Evolutionary conservation across 495 filamentous ascomycete genomes (phyloP).

Genomic region (Hypoxylon cercidicola): DNA sequence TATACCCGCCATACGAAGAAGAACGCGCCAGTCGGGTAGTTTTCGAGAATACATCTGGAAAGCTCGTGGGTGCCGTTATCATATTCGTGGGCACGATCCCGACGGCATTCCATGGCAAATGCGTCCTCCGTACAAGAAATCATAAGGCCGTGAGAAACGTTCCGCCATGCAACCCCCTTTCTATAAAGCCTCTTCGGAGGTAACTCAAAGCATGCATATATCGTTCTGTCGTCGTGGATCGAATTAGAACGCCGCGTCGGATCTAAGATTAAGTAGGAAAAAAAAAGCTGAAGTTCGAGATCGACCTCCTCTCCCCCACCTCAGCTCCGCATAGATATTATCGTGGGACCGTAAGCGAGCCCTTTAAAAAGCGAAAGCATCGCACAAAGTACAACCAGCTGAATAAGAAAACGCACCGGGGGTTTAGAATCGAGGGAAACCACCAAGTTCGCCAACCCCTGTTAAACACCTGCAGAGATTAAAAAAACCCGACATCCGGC

Average conservation of each 20-base stretch:
- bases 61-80: neutral
- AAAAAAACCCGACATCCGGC: neutral
- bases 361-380: neutral
- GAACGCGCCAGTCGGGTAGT: neutral
- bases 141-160: slow-evolving; percentile 7
- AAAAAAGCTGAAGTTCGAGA: neutral
- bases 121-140: neutral
- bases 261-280: neutral
- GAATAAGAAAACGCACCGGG: too few relatives aligned
- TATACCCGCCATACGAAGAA: neutral
- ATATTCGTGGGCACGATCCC: neutral
- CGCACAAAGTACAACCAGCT: too few relatives aligned
- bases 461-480: too few relatives aligned
- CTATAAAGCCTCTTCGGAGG: slow-evolving; percentile 1
- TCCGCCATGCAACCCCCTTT: slow-evolving; percentile 12
- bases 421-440: too few relatives aligned
- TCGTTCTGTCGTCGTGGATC: slow-evolving; percentile 19
- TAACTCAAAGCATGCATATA: neutral
- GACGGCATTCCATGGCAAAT: neutral
- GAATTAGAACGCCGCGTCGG: slow-evolving; percentile 7
- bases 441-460: too few relatives aligned
- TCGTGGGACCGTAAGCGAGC: slow-evolving; percentile 2
- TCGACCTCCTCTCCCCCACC: neutral
- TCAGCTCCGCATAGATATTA: slow-evolving; percentile 4
- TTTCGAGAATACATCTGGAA: neutral